These are phyloP conservation scores for Ceratocystis diversiconidia DNA, from an alignment of 2,329 filamentous ascomycete species.

Conservation along the genomic window DNA sequence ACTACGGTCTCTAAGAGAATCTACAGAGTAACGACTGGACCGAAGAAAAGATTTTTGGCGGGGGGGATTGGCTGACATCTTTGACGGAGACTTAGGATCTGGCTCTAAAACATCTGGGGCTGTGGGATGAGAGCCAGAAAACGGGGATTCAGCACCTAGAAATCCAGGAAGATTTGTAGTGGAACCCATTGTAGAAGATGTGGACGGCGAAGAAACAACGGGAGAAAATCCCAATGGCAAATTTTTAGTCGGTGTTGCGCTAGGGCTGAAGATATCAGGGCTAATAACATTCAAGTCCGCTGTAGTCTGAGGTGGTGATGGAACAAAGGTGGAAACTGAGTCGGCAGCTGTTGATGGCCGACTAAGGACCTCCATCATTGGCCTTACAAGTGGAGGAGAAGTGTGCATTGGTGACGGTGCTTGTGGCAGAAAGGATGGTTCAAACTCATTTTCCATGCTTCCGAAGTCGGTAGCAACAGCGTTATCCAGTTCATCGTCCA, in stretches of 20 bases:
- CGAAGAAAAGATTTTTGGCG: constrained; percentile 10
- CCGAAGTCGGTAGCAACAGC: neutral
- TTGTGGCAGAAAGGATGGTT: constrained; percentile 7
- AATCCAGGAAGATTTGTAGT: neutral
- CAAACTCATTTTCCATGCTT: constrained; percentile 14
- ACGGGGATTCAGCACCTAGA: neutral
- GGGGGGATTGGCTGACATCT: neutral
- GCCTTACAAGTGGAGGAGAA: constrained; percentile 7
- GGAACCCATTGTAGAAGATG: neutral
- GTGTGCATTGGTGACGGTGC: neutral
- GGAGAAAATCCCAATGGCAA: neutral
- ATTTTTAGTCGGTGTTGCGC: neutral
- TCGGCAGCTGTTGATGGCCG: constrained; percentile 3
- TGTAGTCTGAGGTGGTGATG: neutral
- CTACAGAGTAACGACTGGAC: constrained; percentile 1
- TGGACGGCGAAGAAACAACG: neutral
- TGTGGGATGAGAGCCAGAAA: neutral
- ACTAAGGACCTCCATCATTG: constrained; percentile 12
- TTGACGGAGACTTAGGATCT: neutral
- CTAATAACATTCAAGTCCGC: neutral
- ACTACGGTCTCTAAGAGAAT: constrained; percentile 1
- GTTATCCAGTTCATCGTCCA: neutral
- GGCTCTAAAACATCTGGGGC: neutral
- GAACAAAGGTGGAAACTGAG: constrained; percentile 10
- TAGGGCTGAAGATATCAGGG: neutral